Conservation (phyloP, 1,139 yeast genomes). For the Geotrichum cucujoidarum region DNA sequence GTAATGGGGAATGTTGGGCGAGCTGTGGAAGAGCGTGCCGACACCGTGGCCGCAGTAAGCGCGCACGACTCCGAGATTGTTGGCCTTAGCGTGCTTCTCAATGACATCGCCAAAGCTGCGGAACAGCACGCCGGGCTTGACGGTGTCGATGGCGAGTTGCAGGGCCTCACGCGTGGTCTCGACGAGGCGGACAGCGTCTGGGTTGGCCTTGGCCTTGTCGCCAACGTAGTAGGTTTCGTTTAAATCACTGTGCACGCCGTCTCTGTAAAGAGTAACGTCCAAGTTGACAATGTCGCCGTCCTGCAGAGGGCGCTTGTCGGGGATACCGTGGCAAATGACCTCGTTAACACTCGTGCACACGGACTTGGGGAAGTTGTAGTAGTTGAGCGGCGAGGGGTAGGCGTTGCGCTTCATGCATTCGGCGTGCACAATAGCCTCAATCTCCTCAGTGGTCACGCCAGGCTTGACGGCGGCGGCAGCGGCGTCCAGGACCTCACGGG, state of each 20-base stretch:
- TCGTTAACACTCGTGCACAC: conserved; percentile 93
- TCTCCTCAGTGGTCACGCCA: conserved; percentile 90
- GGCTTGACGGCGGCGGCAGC: conserved; percentile 82
- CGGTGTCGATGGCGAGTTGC: conserved; percentile 72
- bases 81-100: conserved; percentile 77
- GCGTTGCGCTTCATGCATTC: conserved; percentile 87
- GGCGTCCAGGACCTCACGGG: conserved; percentile 80
- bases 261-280: conserved; percentile 78
- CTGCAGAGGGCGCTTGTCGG: conserved; percentile 76
- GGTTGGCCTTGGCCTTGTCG: conserved; percentile 69
- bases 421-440: conserved; percentile 78
- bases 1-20: conserved; percentile 90
- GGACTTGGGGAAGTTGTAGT: conserved; percentile 89
- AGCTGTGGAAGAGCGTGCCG: conserved; percentile 80
- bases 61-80: conserved; percentile 80
- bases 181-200: conserved; percentile 78
- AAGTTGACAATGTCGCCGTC: conserved; percentile 95
- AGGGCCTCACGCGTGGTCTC: conserved; percentile 92
- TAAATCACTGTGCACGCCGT: conserved; percentile 90
- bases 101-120: conserved; percentile 84
- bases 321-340: conserved; percentile 95
- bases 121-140: conserved; percentile 90
- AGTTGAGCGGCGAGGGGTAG: conserved; percentile 93
- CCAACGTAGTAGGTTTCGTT: conserved; percentile 98
- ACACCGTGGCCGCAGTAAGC: conserved; percentile 95